A percentile compares a stretch with the other conserved stretches of the same genome.
These are phyloP conservation scores for Colletotrichum graminicola DNA, from an alignment of 2,329 filamentous ascomycete species.

Conservation along the genomic window DNA sequence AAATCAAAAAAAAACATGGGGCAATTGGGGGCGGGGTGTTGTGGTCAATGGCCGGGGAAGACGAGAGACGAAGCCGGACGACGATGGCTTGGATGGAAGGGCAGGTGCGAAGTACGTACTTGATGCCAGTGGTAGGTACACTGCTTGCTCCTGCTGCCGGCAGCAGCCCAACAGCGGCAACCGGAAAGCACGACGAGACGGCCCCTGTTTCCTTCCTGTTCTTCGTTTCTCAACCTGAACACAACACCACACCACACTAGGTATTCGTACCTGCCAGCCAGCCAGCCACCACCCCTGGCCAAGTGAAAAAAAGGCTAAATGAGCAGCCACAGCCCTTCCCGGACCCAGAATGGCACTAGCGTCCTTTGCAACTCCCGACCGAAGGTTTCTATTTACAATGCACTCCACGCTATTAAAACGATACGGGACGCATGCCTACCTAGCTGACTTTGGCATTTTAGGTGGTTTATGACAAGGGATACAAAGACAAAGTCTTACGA, in stretches of 20 bases:
- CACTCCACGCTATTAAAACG: background rate
- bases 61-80: conserved; percentile 33
- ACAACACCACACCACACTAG: too few species aligned
- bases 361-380: conserved; percentile 27
- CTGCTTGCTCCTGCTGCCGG: background rate
- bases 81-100: conserved; percentile 20
- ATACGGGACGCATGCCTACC: background rate
- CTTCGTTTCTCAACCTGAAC: too few species aligned
- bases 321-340: conserved; percentile 17
- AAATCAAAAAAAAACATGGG: conserved; percentile 30
- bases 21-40: conserved; percentile 15
- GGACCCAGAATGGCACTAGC: conserved; percentile 22
- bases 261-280: background rate
- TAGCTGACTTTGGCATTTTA: background rate
- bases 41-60: conserved; percentile 31
- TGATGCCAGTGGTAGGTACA: background rate
- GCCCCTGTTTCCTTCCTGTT: background rate
- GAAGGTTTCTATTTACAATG: conserved; percentile 30
- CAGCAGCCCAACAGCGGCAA: background rate
- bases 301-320: background rate
- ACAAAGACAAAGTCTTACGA: background rate
- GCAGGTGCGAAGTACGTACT: background rate
- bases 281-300: conserved; percentile 2
- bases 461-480: background rate
- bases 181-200: conserved; percentile 13